Evolutionary conservation across 2,329 filamentous ascomycete species (phyloP).

Genomic region (Phoma sp.): DNA sequence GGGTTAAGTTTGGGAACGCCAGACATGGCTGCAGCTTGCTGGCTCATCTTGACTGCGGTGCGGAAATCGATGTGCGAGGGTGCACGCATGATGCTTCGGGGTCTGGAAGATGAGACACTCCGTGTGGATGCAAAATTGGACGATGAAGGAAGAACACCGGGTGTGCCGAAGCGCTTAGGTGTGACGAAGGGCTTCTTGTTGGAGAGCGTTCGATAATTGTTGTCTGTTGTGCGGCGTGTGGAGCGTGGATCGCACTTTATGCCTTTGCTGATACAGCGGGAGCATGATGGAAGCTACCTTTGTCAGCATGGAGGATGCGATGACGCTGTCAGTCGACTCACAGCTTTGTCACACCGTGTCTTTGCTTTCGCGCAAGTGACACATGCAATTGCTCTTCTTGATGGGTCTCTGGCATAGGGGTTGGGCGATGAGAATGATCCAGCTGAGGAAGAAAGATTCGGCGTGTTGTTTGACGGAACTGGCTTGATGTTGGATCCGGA

Average conservation of each 20-base stretch:
- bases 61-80: constrained; percentile 39
- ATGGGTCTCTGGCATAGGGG: constrained; percentile 40
- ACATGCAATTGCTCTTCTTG: constrained; percentile 47
- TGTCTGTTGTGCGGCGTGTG: constrained; percentile 46
- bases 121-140: constrained; percentile 28
- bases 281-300: constrained; percentile 43
- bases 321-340: constrained; percentile 15
- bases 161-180: constrained; percentile 33
- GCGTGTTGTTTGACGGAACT: constrained; percentile 18
- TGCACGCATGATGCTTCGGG: constrained; percentile 27
- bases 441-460: constrained; percentile 15
- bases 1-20: constrained; percentile 36
- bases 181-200: constrained; percentile 34
- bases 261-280: constrained; percentile 44
- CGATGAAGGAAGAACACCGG: constrained; percentile 27
- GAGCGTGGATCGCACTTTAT: constrained; percentile 45
- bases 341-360: constrained; percentile 47
- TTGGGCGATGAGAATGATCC: constrained; percentile 14
- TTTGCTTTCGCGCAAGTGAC: constrained; percentile 49
- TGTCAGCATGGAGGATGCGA: neutral
- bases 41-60: constrained; percentile 34
- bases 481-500: constrained; percentile 19
- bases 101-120: constrained; percentile 29
- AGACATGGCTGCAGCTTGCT: constrained; percentile 29
- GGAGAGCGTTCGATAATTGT: constrained; percentile 35